Evolutionary conservation across 2,329 filamentous ascomycete genomes (phyloP).

Genomic region (Annulohypoxylon truncatum): DNA sequence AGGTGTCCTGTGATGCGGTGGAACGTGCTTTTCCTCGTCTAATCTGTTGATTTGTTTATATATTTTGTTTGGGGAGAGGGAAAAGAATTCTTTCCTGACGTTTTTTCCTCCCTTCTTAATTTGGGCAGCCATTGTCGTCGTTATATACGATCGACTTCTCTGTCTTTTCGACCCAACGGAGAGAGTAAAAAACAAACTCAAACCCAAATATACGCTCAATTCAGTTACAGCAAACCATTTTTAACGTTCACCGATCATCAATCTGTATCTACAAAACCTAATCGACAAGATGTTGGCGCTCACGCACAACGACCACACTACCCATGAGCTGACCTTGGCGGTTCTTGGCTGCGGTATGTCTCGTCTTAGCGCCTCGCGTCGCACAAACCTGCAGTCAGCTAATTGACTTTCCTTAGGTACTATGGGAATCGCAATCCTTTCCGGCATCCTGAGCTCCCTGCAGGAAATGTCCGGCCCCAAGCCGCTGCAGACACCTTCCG

Average conservation of each 20-base stretch:
- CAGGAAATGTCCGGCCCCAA: constrained; percentile 61
- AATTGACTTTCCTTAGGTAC: constrained; percentile 66
- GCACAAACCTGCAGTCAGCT: constrained; percentile 2
- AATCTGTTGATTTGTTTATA: constrained; percentile 5
- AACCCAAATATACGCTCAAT: not conserved
- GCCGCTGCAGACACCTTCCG: constrained; percentile 59
- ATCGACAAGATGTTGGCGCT: constrained; percentile 48
- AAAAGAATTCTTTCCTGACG: not conserved
- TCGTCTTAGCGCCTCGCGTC: not conserved
- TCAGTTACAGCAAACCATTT: not conserved
- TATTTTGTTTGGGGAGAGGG: not conserved
- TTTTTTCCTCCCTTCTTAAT: not conserved
- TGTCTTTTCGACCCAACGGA: not conserved
- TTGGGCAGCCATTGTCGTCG: not conserved
- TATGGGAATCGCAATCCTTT: constrained; percentile 87
- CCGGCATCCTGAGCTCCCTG: constrained; percentile 80
- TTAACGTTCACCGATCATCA: not conserved
- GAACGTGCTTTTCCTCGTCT: constrained; percentile 21
- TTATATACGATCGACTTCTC: constrained; percentile 6
- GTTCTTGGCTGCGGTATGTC: constrained; percentile 82
- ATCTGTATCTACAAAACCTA: not conserved
- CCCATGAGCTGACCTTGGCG: constrained; percentile 74
- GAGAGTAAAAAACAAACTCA: not conserved
- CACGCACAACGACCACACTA: constrained; percentile 51
- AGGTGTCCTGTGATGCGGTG: constrained; percentile 34